Base-by-base conservation (phyloP, 331 rosid genomes). In the Stylosanthes scabra region DNA sequence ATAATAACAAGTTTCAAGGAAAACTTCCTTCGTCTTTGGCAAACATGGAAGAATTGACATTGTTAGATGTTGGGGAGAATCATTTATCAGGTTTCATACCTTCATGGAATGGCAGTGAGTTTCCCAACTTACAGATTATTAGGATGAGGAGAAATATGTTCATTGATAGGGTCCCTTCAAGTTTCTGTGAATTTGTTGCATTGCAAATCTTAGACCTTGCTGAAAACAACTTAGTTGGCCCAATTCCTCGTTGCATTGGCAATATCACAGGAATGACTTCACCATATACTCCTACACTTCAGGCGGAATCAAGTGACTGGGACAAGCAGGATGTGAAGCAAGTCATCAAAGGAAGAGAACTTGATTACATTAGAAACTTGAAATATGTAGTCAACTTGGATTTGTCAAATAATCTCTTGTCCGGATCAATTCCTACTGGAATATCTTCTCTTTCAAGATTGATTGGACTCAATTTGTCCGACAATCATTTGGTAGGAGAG, bases 51-150 rank as follows among this genome's bases (percentile, higher is more conserved):
- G 0, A 1, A 1, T 51, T 88, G 47, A 0, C 0, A 3, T 9
- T 68, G 34, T 10, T 86, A 42, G 86, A 88, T 57, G 51, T 88
- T 8, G 75, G 81, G 2, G 78, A 64, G 8, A 85, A 88, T 64
- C 1, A 67, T 7, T 8, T 88, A 2, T 62, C 41, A 27, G 90
- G 88, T 0, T 37, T 2, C 40, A 45, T 86, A 37, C 82, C 87
- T 5, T 2, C 62, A 10, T 80, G 86, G 84, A 39, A 72, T 0
- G 42, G 67, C 6, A 4, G 60, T 6, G 70, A 27, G 0, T 55
- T 37, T 10, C 14, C 52, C 11, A 1, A 4, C 7, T 0, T 82
- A 8, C 47, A 9, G 9, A n/a, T 86, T 66, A 70, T 84, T 1
- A 74, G 54, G 42, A 27, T 84, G 5, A 78, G 46, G 2, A 31